Evolutionary conservation across 306 rosid genomes (phyloP), one percentile per base, ranked within the genome.

Genomic region (Ormosia semicastrata): DNA sequence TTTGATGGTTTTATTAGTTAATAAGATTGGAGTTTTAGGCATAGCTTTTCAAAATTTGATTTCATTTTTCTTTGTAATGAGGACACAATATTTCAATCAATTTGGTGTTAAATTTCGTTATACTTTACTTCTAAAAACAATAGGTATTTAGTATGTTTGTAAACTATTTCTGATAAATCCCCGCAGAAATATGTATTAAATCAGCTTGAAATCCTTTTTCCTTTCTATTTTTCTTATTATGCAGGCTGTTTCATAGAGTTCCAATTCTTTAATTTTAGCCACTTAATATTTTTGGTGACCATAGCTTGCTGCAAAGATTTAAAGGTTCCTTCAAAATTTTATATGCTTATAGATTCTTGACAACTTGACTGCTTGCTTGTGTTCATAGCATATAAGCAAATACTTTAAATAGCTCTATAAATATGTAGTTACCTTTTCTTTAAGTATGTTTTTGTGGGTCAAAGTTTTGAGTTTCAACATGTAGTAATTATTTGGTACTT

Each of bases 391-490:
- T 50, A 15, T 59, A 44, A 59, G 29, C 41, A 33, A 70, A 58
- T 70, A 3, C 37, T 30, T 33, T 12, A 30, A 14, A 33, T 4
- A 34, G 5, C 40, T 4, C 5, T 54, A 30, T 58, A 59, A 50
- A 36, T 11, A 36, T 47, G 15, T 36, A 36, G 41, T 7, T 40
- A 58, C 41, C 14, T 46, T 62, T 46, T 30, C n/a, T 46, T 60
- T 60, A 69, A 65, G 3, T 69, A 13, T 52, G 6, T 77, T 63
- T 65, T 33, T 50, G 2, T 37, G 13, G 30, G 59, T 81, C 14
- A 30, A 65, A 67, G 73, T 71, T 64, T 71, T 49, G 30, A 47
- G n/a, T 60, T 36, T 75, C 78, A 66, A 65, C 15, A 56, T 56
- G 33, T 2, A 52, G 49, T 66, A 46, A 49, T 30, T 17, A 15